These are phyloP conservation scores for Lactarius sanguifluus DNA, from an alignment of 768 basidiomycete species.

Conservation along the genomic window DNA sequence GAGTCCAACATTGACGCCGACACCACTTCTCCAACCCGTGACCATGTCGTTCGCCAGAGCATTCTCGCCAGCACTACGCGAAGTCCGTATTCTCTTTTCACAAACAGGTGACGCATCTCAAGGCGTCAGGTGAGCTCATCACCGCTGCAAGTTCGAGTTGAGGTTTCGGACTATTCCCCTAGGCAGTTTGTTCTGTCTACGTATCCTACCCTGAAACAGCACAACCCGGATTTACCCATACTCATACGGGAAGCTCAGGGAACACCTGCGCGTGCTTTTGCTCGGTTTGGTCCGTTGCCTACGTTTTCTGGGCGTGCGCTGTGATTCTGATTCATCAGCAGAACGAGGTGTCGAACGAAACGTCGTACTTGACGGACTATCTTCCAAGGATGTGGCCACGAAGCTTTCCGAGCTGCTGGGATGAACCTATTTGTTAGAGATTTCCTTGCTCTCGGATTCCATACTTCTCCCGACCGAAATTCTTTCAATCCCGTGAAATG, in stretches of 20 bases:
- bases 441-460: not conserved
- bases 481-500: not conserved
- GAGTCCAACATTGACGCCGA: not conserved
- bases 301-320: not conserved
- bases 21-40: not conserved
- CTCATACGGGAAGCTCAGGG: conserved; percentile 78
- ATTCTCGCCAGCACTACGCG: conserved; percentile 74
- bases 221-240: conserved; percentile 85
- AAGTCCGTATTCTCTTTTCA: conserved; percentile 78
- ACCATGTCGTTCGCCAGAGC: conserved; percentile 60
- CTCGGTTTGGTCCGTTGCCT: conserved; percentile 69
- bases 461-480: conserved; percentile 3
- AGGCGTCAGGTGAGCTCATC: conserved; percentile 63
- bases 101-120: conserved; percentile 74
- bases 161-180: conserved; percentile 6
- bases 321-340: conserved; percentile 35
- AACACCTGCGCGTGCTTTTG: conserved; percentile 81
- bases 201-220: conserved; percentile 73
- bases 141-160: not conserved
- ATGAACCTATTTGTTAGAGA: conserved; percentile 19
- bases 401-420: conserved; percentile 64
- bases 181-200: conserved; percentile 79
- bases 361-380: conserved; percentile 75
- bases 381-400: conserved; percentile 66
- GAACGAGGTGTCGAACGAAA: conserved; percentile 81